phyloP scores from a whole-genome alignment of 768 basidiomycete species.

The Suillus subaureus region DNA sequence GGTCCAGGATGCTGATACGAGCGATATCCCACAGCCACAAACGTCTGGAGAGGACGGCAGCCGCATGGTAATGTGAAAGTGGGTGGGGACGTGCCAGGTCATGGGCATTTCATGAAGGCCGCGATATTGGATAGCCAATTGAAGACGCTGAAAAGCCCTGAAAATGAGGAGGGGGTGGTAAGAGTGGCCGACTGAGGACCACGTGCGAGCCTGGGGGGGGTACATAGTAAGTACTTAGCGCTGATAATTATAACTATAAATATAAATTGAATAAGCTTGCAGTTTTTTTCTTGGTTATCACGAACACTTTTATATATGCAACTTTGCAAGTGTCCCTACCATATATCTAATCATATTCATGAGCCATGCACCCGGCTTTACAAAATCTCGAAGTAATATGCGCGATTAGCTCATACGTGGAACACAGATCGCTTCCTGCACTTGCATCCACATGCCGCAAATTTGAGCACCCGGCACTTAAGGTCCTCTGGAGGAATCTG shows the following conservation, averaged over 20 bases:
- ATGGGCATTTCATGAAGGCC: constrained; percentile 85
- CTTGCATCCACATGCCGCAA: neutral
- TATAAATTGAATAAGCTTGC: no score
- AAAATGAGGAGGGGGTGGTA: constrained; percentile 69
- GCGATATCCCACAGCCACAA: no score
- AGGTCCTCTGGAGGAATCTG: constrained; percentile 28
- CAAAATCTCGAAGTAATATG: neutral
- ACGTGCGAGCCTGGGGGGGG: no score
- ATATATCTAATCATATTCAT: neutral
- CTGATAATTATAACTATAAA: no score
- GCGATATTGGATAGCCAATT: constrained; percentile 82
- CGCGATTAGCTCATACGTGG: neutral
- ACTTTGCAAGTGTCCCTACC: no score
- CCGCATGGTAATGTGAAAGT: no score
- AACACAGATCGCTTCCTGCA: neutral
- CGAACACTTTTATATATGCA: no score
- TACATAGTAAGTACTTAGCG: no score
- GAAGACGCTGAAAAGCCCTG: constrained; percentile 67
- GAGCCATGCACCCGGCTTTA: neutral
- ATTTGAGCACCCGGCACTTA: constrained; percentile 21
- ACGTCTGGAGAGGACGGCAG: no score
- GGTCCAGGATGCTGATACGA: constrained; percentile 29
- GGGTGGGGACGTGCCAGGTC: constrained; percentile 29
- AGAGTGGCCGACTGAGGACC: constrained; percentile 55
- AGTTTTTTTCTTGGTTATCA: no score